Evolutionary conservation across 768 basidiomycete species (phyloP).

Genomic region (Boletus pseudopeckii): DNA sequence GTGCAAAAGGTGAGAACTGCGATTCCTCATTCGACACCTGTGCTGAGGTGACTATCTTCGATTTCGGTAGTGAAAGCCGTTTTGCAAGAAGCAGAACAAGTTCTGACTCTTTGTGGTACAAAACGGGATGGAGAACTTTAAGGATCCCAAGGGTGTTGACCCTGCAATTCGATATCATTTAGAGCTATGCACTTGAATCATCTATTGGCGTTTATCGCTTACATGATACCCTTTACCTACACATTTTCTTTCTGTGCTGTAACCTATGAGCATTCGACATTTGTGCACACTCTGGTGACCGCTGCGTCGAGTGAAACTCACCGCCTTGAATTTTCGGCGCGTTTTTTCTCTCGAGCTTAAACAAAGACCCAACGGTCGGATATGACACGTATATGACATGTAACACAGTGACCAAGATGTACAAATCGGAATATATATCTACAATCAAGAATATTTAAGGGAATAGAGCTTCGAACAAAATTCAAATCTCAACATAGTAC

Average conservation of each 20-base stretch:
- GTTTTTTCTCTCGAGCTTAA: background rate
- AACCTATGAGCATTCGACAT: background rate
- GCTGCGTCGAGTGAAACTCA: background rate
- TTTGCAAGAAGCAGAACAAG: conserved; percentile 44
- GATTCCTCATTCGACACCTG: background rate
- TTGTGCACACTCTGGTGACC: background rate
- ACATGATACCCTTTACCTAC: background rate
- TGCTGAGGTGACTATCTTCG: conserved; percentile 7
- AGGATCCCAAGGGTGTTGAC: background rate
- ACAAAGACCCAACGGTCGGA: background rate
- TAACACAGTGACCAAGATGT: background rate
- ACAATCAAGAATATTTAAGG: background rate
- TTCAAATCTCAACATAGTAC: background rate
- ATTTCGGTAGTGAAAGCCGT: conserved; percentile 35
- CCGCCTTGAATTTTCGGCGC: background rate
- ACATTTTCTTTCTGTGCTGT: background rate
- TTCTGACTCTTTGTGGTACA: conserved; percentile 42
- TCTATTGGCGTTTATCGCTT: background rate
- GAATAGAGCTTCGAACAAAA: background rate
- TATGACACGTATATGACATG: background rate
- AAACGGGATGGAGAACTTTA: conserved; percentile 35
- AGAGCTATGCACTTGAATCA: background rate
- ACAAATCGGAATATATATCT: background rate
- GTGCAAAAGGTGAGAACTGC: conserved; percentile 35
- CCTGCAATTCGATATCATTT: background rate